Conservation (phyloP, 495 filamentous ascomycete species). For the Parachaetomium inaequale region DNA sequence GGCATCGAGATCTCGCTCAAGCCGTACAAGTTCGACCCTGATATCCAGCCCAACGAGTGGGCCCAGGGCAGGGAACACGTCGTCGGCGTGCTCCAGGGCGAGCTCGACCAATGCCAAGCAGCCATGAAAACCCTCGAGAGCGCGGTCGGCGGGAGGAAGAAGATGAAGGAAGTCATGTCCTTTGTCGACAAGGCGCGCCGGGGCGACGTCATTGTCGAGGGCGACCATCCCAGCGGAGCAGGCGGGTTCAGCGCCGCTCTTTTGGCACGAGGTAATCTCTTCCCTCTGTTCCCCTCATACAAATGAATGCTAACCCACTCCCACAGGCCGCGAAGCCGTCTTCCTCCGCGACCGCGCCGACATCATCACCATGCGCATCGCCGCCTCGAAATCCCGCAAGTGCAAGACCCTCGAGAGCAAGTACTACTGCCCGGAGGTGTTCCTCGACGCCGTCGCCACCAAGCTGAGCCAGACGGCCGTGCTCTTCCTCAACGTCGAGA, state of each 20-base stretch:
- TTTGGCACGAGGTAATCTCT: slow-evolving; percentile 64
- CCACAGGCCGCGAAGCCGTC: slow-evolving; percentile 75
- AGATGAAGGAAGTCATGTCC: slow-evolving; percentile 80
- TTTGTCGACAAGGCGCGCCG: slow-evolving; percentile 88
- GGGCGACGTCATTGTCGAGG: slow-evolving; percentile 78
- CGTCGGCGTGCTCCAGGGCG: slow-evolving; percentile 70
- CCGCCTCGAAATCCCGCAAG: slow-evolving; percentile 81
- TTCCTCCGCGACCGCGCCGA: slow-evolving; percentile 90
- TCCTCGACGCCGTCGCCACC: slow-evolving; percentile 93
- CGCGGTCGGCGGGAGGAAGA: slow-evolving; percentile 70
- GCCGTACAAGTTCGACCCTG: slow-evolving; percentile 95
- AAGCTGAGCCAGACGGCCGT: slow-evolving; percentile 94
- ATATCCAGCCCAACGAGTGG: slow-evolving; percentile 90
- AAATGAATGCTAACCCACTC: neutral
- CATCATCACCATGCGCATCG: slow-evolving; percentile 82
- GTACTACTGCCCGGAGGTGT: slow-evolving; percentile 95
- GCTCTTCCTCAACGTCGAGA: slow-evolving; percentile 95
- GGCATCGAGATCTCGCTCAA: slow-evolving; percentile 99
- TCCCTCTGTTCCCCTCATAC: slow-evolving; percentile 3
- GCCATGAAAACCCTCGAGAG: slow-evolving; percentile 73
- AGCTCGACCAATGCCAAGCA: slow-evolving; percentile 75
- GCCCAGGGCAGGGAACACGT: slow-evolving; percentile 74
- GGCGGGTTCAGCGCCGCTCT: slow-evolving; percentile 87
- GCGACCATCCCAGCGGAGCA: slow-evolving; percentile 75
- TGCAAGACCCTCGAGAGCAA: slow-evolving; percentile 79